These are phyloP conservation scores for Malus hybrid DNA, from an alignment of 331 rosid genomes.

Conservation along the genomic window DNA sequence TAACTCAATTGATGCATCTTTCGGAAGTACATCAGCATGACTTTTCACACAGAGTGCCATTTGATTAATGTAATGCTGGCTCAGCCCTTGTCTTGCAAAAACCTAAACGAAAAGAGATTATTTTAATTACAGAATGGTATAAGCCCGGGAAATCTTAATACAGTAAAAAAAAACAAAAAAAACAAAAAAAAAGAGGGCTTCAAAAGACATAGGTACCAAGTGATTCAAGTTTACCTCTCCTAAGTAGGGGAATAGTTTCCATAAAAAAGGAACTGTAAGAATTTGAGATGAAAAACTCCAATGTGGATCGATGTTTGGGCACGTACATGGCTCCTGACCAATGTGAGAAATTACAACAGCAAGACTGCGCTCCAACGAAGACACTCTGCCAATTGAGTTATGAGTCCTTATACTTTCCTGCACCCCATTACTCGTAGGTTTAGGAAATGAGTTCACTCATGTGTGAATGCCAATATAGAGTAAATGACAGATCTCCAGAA, in stretches of 20 bases:
- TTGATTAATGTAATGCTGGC: slow-evolving; percentile 71
- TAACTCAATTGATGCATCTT: slow-evolving; percentile 57
- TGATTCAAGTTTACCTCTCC: slow-evolving; percentile 54
- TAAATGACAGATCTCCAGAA: background rate
- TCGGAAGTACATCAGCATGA: slow-evolving; percentile 60
- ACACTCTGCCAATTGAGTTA: slow-evolving; percentile 28
- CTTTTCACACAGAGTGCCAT: slow-evolving; percentile 64
- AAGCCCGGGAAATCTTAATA: background rate
- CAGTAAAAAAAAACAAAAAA: background rate
- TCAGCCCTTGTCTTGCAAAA: slow-evolving; percentile 46
- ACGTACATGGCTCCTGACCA: slow-evolving; percentile 68
- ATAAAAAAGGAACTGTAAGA: slow-evolving; percentile 82
- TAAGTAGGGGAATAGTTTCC: slow-evolving; percentile 74
- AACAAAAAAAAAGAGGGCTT: too few species aligned
- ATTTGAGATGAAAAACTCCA: slow-evolving; percentile 88
- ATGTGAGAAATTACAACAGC: slow-evolving; percentile 52
- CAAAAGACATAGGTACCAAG: background rate
- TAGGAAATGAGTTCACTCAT: background rate
- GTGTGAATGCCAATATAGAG: background rate
- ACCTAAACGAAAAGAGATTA: slow-evolving; percentile 36
- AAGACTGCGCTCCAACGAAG: slow-evolving; percentile 75
- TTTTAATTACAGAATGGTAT: background rate
- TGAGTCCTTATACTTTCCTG: slow-evolving; percentile 42
- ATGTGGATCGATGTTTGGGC: slow-evolving; percentile 48
- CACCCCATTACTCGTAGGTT: slow-evolving; percentile 25